Evolutionary conservation across 208 protist genomes (phyloP).

Genomic region (Lotmaria passim): DNA sequence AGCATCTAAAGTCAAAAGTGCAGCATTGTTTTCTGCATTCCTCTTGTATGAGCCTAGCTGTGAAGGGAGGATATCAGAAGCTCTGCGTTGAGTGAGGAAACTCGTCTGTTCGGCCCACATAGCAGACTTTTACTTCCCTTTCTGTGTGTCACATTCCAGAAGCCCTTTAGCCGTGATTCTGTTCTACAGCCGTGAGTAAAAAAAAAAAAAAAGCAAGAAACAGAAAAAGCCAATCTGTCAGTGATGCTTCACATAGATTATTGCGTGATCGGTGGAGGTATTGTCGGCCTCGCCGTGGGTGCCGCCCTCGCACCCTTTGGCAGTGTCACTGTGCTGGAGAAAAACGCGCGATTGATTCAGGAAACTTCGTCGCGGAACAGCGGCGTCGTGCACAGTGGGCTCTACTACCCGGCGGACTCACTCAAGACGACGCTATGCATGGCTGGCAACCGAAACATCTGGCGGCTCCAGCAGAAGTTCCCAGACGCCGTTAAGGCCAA

Average conservation of each 20-base stretch:
- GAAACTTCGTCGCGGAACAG: conserved; percentile 55
- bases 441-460: conserved; percentile 49
- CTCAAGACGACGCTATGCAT: conserved; percentile 53
- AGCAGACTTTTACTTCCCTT: too few species aligned
- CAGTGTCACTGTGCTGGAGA: conserved; percentile 44
- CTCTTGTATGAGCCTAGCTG: too few species aligned
- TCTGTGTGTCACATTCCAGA: too few species aligned
- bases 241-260: conserved; percentile 39
- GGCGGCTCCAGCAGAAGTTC: conserved; percentile 37
- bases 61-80: too few species aligned
- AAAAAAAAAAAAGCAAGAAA: not conserved
- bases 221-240: too few species aligned
- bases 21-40: too few species aligned
- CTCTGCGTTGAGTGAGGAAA: too few species aligned
- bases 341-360: conserved; percentile 29
- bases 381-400: conserved; percentile 55
- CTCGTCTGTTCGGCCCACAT: too few species aligned
- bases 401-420: conserved; percentile 54
- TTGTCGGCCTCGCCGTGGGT: conserved; percentile 52
- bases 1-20: too few species aligned
- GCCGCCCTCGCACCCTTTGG: conserved; percentile 42
- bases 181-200: too few species aligned
- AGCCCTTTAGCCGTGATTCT: too few species aligned
- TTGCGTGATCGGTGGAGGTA: conserved; percentile 34
- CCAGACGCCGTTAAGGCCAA: conserved; percentile 26